Evolutionary conservation across 2,329 filamentous ascomycete genomes (phyloP).

Genomic region (Sphaerulina musiva): DNA sequence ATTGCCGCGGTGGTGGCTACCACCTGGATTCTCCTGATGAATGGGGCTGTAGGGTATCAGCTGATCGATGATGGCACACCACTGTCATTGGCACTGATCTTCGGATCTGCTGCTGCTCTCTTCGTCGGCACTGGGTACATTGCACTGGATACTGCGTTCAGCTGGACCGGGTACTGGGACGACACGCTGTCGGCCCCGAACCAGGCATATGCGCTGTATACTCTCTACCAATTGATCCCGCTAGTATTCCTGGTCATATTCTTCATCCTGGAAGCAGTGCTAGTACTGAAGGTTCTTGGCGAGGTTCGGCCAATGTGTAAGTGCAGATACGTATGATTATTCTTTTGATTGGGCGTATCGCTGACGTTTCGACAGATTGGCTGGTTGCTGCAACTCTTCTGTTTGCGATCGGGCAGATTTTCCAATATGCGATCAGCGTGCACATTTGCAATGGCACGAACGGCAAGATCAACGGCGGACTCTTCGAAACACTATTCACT

Average conservation of each 20-base stretch:
- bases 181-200: constrained; percentile 45
- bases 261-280: constrained; percentile 72
- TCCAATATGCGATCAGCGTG: constrained; percentile 88
- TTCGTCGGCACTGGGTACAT: constrained; percentile 94
- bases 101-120: constrained; percentile 62
- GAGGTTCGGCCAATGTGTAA: constrained; percentile 82
- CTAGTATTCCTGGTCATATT: constrained; percentile 84
- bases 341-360: not conserved
- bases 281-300: constrained; percentile 79
- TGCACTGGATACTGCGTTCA: constrained; percentile 82
- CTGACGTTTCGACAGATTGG: constrained; percentile 52
- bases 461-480: constrained; percentile 83
- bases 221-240: constrained; percentile 84
- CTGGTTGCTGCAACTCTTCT: constrained; percentile 66
- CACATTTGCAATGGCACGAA: constrained; percentile 79
- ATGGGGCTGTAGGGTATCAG: constrained; percentile 73
- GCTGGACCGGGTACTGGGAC: constrained; percentile 75
- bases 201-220: constrained; percentile 79
- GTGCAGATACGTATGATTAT: constrained; percentile 27
- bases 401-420: constrained; percentile 88
- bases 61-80: constrained; percentile 88
- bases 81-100: constrained; percentile 69
- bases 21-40: constrained; percentile 62
- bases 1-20: constrained; percentile 84
- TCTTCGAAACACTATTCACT: constrained; percentile 93